Percentiles rank a stretch among this genome's conserved stretches.
Evolutionary conservation across 2,329 filamentous ascomycete species (phyloP).

Genomic region (Emergomyces orientalis): DNA sequence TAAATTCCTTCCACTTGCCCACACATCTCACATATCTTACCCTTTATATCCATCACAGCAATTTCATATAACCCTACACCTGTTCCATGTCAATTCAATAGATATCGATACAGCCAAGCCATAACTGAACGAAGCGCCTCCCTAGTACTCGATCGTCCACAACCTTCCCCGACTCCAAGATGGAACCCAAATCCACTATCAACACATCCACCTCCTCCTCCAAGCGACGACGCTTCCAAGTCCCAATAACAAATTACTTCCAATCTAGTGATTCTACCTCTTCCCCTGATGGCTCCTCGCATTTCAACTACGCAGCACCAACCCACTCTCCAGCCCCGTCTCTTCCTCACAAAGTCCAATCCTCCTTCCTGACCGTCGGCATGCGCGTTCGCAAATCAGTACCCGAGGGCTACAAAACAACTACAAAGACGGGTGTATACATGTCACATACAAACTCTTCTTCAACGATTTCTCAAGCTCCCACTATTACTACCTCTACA

Average conservation of each 20-base stretch:
- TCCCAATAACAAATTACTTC: slow-evolving; percentile 36
- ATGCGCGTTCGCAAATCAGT: slow-evolving; percentile 93
- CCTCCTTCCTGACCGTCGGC: slow-evolving; percentile 79
- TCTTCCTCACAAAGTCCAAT: slow-evolving; percentile 59
- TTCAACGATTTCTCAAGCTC: slow-evolving; percentile 11
- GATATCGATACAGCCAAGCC: background rate
- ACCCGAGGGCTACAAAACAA: slow-evolving; percentile 85
- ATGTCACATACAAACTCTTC: background rate
- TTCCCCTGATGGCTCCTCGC: slow-evolving; percentile 22
- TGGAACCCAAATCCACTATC: slow-evolving; percentile 16
- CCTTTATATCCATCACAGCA: too few species aligned
- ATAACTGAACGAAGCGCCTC: background rate
- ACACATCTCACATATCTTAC: too few species aligned
- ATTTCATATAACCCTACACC: too few species aligned
- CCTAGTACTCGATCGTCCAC: background rate
- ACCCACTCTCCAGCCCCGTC: slow-evolving; percentile 38
- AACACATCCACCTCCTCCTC: slow-evolving; percentile 26
- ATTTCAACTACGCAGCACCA: slow-evolving; percentile 33
- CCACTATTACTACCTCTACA: slow-evolving; percentile 19
- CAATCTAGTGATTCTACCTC: slow-evolving; percentile 18
- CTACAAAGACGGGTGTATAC: slow-evolving; percentile 16
- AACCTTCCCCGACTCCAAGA: slow-evolving; percentile 9
- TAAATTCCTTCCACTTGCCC: too few species aligned
- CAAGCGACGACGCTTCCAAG: slow-evolving; percentile 39
- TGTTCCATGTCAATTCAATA: too few species aligned